Base-by-base conservation (phyloP, 148 eudicot species). In the Salicornia ramosissima region DNA sequence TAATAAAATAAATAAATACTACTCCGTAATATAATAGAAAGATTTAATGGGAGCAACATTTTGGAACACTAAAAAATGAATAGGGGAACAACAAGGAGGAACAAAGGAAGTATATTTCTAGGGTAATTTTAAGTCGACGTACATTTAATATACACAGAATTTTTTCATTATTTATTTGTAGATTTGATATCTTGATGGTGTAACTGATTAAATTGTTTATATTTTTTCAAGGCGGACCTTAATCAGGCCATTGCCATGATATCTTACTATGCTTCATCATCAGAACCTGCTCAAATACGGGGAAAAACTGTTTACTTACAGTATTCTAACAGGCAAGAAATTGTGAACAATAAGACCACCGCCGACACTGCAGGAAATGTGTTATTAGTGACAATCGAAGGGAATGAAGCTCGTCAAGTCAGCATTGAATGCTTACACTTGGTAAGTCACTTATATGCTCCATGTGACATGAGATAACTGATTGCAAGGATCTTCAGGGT, bases 241-340 rank as follows among this genome's bases (percentile, higher is more conserved):
- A 94, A 94, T 81, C 97, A 94, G 80, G 99, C 99, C 62, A 94
- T 94, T 78, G 87, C 89, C 18, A 94, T 94, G 97, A 94, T 94
- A 79, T 89, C 99, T 28, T 94, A 94, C 75, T 94, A 87, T 84
- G 97, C 96, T 64, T 94, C 99, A 57, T 94, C 99, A 5, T 87
- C 99, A 7, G 99, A 94, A 74, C 99, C 97, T 34, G 96, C 99
- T 77, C 96, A 88, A 83, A 96, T 94, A 77, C 87, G 99, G 68
- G 97, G 99, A 64, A 94, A 94, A 82, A 88, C 97, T 45, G 97
- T 94, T 63, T 94, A 94, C 85, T 79, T 94, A 59, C 99, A 94
- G 71, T 94, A 94, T 77, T 94, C 99, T 72, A 94, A 94, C 82
- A 84, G 99, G 79, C 92, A 91, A 72, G 99, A 94, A 83, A 89